Conservation (phyloP, 148 eudicot species). For the Fagopyrum esculentum region DNA sequence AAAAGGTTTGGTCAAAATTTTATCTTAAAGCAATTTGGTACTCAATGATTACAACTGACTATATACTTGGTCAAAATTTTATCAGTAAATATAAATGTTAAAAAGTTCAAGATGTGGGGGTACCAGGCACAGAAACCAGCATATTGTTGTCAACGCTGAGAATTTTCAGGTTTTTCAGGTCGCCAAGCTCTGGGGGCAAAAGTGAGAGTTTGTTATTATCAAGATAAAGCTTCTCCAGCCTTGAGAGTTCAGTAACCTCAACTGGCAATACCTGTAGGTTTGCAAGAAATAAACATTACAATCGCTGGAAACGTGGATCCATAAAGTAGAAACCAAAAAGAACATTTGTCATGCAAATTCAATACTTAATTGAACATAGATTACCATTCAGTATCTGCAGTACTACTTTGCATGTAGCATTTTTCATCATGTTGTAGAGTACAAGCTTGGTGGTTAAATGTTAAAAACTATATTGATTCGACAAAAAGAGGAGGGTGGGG, state of each 20-base stretch:
- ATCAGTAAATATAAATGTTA: background rate
- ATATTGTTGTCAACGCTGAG: constrained; percentile 77
- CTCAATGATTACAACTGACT: background rate
- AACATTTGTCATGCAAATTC: background rate
- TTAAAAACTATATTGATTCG: background rate
- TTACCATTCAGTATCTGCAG: background rate
- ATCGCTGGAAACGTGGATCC: too few species aligned
- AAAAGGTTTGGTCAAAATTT: background rate
- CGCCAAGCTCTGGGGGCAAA: constrained; percentile 91
- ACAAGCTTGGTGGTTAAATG: background rate
- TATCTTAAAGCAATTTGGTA: background rate
- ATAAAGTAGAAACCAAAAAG: background rate
- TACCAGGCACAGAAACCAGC: constrained; percentile 93
- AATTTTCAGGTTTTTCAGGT: constrained; percentile 76
- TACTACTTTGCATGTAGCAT: background rate
- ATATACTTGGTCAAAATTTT: background rate
- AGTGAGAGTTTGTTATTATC: constrained; percentile 71
- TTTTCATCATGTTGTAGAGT: background rate
- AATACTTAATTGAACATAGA: background rate
- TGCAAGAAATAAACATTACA: background rate
- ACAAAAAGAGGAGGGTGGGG: background rate
- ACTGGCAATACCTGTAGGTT: constrained; percentile 68
- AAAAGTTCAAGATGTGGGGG: constrained; percentile 13
- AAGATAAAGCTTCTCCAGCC: constrained; percentile 85
- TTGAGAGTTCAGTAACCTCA: constrained; percentile 75